A percentile compares a stretch with the other conserved stretches of the same genome.
Conservation (phyloP, 208 protist genomes). For the Acanthamoeba triangularis region DNA sequence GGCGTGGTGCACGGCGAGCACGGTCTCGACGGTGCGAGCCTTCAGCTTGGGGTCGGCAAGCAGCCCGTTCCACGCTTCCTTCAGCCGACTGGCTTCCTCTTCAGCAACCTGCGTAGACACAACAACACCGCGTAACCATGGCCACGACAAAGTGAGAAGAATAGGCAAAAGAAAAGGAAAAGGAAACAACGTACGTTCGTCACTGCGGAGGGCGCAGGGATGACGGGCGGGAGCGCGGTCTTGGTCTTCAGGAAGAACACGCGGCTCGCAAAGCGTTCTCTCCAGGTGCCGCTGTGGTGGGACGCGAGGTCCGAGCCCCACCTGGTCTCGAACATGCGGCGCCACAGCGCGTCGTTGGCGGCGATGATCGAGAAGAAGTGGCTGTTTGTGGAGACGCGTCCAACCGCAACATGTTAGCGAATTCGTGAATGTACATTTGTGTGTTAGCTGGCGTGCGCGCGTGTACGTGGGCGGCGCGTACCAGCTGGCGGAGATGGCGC, state of each 20-base stretch:
- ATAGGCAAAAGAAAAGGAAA: too few relatives aligned
- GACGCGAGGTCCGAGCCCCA: conserved; percentile 14
- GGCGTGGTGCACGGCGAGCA: background rate
- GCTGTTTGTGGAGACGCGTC: background rate
- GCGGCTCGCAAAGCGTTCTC: conserved; percentile 48
- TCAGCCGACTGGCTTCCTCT: background rate
- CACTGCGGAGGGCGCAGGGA: background rate
- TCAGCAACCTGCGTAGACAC: background rate
- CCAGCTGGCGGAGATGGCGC: conserved; percentile 3
- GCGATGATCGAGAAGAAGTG: conserved; percentile 69
- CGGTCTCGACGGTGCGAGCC: background rate
- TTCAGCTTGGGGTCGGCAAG: conserved; percentile 25
- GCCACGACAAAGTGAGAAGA: background rate
- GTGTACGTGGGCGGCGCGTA: background rate
- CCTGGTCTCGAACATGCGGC: conserved; percentile 38
- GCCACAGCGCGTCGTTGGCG: conserved; percentile 36
- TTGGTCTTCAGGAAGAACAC: conserved; percentile 31
- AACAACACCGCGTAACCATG: background rate
- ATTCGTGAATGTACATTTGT: too few relatives aligned
- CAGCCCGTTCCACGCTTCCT: conserved; percentile 8
- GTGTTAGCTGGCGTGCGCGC: too few relatives aligned
- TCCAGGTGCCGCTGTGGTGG: conserved; percentile 6
- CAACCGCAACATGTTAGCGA: too few relatives aligned
- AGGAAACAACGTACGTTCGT: background rate
- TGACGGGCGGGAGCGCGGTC: background rate